These are phyloP conservation scores for Emergomyces orientalis DNA, from an alignment of 2,329 filamentous ascomycete species.

Conservation along the genomic window DNA sequence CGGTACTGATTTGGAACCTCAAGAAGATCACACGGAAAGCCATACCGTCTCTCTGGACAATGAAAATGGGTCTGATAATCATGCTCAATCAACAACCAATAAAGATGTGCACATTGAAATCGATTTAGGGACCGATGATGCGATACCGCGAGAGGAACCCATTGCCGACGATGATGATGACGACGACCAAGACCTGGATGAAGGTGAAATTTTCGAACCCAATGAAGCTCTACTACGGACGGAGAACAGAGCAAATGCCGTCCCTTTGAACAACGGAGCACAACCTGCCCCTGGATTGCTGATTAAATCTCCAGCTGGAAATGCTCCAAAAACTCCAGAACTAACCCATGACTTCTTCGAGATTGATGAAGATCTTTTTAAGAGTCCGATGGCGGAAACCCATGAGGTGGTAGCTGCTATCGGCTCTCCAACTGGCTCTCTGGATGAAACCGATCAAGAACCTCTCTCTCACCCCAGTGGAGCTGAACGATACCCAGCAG, in stretches of 20 bases:
- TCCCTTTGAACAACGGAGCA: neutral
- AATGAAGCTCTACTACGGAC: neutral
- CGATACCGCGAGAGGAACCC: neutral
- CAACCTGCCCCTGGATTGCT: neutral
- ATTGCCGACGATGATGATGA: neutral
- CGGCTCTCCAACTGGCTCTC: neutral
- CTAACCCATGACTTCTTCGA: constrained; percentile 26
- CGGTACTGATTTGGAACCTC: neutral
- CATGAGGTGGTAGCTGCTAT: neutral
- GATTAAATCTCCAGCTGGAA: neutral
- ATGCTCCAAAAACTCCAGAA: constrained; percentile 15
- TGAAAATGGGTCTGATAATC: neutral
- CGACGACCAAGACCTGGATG: constrained; percentile 12
- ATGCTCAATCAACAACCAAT: neutral
- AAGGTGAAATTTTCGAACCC: constrained; percentile 14
- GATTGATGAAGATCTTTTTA: constrained; percentile 27
- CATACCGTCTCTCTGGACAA: neutral
- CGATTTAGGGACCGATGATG: constrained; percentile 7
- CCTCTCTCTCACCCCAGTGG: neutral
- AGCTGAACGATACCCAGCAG: neutral
- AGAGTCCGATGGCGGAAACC: constrained; percentile 15
- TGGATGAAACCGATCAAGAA: neutral
- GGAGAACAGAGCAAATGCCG: neutral
- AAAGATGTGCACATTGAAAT: constrained; percentile 9
- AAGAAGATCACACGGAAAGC: constrained; percentile 5